Conservation (phyloP, 2,329 filamentous ascomycete genomes). For the Claviceps cyperi region DNA sequence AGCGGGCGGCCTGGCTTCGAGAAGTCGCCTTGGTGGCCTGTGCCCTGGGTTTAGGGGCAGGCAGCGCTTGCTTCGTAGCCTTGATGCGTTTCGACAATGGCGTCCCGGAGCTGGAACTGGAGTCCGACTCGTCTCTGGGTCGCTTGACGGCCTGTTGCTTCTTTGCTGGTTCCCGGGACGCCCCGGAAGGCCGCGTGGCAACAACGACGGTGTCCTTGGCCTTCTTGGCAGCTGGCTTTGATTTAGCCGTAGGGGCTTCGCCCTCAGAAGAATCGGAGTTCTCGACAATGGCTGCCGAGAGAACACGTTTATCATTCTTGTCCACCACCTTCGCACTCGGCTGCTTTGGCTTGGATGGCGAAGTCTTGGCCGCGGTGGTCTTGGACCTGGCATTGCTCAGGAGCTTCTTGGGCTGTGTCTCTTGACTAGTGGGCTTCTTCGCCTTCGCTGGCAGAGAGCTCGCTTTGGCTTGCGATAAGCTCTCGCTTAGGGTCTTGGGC, state of each 20-base stretch:
- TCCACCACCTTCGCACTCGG: conserved; percentile 13
- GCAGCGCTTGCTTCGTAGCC: conserved; percentile 28
- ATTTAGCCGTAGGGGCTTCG: conserved; percentile 20
- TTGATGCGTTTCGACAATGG: conserved; percentile 45
- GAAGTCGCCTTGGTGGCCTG: conserved; percentile 35
- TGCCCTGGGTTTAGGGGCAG: conserved; percentile 23
- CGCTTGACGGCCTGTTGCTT: conserved; percentile 30
- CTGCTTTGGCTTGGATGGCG: conserved; percentile 29
- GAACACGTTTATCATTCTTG: conserved; percentile 24
- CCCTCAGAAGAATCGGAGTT: conserved; percentile 43
- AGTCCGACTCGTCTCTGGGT: conserved; percentile 35
- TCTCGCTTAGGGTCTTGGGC: conserved; percentile 22
- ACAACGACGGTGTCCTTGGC: conserved; percentile 19
- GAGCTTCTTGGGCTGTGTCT: conserved; percentile 42
- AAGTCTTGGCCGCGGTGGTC: conserved; percentile 16
- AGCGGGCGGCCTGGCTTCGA: conserved; percentile 21
- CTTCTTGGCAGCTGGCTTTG: conserved; percentile 16
- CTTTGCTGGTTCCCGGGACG: conserved; percentile 18
- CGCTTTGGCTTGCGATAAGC: conserved; percentile 35
- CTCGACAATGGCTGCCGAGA: conserved; percentile 41
- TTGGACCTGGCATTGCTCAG: conserved; percentile 24
- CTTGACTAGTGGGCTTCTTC: conserved; percentile 41
- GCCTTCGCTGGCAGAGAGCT: conserved; percentile 34
- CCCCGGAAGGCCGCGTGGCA: conserved; percentile 18
- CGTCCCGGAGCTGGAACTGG: conserved; percentile 44